Percentiles rank a stretch among this genome's conserved stretches.
Conservation (phyloP, 306 rosid species). For the Gleditsia sinensis region DNA sequence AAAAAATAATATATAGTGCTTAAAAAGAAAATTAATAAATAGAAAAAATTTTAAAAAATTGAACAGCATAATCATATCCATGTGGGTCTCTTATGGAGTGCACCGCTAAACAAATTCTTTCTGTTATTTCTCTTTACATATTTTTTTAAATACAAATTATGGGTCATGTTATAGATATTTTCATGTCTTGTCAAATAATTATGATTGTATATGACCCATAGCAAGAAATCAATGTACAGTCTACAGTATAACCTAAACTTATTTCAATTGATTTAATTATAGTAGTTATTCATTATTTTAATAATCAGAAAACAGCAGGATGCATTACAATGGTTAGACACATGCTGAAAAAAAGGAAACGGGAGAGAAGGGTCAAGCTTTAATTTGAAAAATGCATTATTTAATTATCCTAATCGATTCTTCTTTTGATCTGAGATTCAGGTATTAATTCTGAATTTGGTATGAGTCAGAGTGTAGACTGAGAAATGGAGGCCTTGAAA, state of each 20-base stretch:
- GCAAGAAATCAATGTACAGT: not conserved
- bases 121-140: not conserved
- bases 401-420: not conserved
- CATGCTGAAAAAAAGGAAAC: slow-evolving; percentile 10
- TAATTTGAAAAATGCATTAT: not conserved
- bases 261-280: slow-evolving; percentile 9
- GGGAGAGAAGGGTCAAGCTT: slow-evolving; percentile 3
- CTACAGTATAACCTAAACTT: not conserved
- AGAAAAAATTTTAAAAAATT: too few species aligned
- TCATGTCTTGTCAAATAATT: not conserved
- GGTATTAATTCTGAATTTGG: slow-evolving; percentile 12
- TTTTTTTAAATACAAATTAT: not conserved
- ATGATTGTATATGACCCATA: not conserved
- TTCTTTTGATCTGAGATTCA: slow-evolving; percentile 12
- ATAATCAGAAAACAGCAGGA: not conserved
- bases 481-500: slow-evolving; percentile 69
- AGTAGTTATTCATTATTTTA: not conserved
- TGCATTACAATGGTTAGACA: not conserved
- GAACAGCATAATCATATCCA: not conserved
- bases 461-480: not conserved
- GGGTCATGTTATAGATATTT: not conserved
- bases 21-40: too few species aligned
- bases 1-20: not conserved
- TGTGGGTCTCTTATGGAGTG: not conserved
- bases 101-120: not conserved